phyloP scores from a whole-genome alignment of 2,329 filamentous ascomycete species.

The Aspergillus niger region DNA sequence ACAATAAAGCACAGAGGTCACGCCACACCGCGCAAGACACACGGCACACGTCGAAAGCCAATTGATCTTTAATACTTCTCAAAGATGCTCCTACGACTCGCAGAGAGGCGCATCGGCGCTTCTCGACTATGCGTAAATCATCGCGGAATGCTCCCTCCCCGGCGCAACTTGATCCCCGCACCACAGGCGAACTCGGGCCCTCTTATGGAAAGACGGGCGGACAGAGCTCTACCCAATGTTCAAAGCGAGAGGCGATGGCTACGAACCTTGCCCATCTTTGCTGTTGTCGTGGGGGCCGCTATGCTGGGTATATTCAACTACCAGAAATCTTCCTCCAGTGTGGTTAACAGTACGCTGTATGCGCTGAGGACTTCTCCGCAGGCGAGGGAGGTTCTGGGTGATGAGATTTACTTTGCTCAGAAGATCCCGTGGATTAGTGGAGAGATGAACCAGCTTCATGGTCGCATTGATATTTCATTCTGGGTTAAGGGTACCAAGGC shows the following conservation, averaged over 20 bases:
- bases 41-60: neutral
- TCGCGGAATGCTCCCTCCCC: slow-evolving; percentile 21
- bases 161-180: slow-evolving; percentile 53
- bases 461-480: slow-evolving; percentile 83
- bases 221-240: slow-evolving; percentile 55
- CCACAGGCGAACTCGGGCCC: slow-evolving; percentile 54
- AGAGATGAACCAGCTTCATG: slow-evolving; percentile 91
- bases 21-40: neutral
- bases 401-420: slow-evolving; percentile 79
- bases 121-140: slow-evolving; percentile 16
- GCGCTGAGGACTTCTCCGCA: slow-evolving; percentile 76
- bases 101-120: slow-evolving; percentile 23
- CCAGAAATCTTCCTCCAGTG: slow-evolving; percentile 86
- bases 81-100: slow-evolving; percentile 21
- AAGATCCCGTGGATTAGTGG: slow-evolving; percentile 82
- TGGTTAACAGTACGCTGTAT: slow-evolving; percentile 88
- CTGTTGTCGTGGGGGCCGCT: slow-evolving; percentile 67
- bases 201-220: slow-evolving; percentile 54
- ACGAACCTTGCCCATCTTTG: slow-evolving; percentile 78
- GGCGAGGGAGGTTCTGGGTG: slow-evolving; percentile 77
- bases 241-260: slow-evolving; percentile 61
- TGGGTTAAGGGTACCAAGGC: slow-evolving; percentile 77
- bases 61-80: neutral
- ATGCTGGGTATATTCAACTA: slow-evolving; percentile 97
- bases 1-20: neutral